These are phyloP conservation scores for Hepatocystis sp. DNA, from an alignment of 169 alveolate genomes.

Conservation along the genomic window DNA sequence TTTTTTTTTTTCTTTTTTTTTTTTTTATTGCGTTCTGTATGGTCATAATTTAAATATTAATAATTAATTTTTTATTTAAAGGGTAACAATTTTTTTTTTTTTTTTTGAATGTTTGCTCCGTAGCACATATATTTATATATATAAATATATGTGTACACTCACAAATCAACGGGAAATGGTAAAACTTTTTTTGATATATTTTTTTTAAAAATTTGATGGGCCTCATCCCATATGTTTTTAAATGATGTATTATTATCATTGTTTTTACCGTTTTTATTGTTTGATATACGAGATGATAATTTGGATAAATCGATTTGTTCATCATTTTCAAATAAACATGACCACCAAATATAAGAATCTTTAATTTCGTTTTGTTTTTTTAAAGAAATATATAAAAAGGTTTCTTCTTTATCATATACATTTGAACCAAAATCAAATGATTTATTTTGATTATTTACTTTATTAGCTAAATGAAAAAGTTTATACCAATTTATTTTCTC, in stretches of 20 bases:
- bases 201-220: constrained; percentile 68
- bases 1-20: not conserved
- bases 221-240: constrained; percentile 68
- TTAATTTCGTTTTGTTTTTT: constrained; percentile 60
- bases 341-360: constrained; percentile 65
- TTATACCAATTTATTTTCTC: constrained; percentile 52
- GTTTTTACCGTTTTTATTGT: constrained; percentile 11
- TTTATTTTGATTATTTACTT: constrained; percentile 63
- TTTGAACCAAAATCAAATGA: constrained; percentile 16
- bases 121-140: too few relatives aligned
- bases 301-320: constrained; percentile 27
- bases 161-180: constrained; percentile 25
- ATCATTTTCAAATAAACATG: constrained; percentile 42
- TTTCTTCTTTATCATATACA: constrained; percentile 50
- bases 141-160: not conserved
- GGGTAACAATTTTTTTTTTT: too few relatives aligned
- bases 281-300: constrained; percentile 43
- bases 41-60: too few relatives aligned
- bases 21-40: not conserved
- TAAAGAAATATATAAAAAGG: constrained; percentile 67
- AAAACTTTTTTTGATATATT: constrained; percentile 34
- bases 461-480: constrained; percentile 31
- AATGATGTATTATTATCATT: constrained; percentile 24
- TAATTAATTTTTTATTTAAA: too few relatives aligned
- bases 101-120: too few relatives aligned